phyloP scores from a whole-genome alignment of 202 grass and related monocot genomes.

The Panicum virgatum region DNA sequence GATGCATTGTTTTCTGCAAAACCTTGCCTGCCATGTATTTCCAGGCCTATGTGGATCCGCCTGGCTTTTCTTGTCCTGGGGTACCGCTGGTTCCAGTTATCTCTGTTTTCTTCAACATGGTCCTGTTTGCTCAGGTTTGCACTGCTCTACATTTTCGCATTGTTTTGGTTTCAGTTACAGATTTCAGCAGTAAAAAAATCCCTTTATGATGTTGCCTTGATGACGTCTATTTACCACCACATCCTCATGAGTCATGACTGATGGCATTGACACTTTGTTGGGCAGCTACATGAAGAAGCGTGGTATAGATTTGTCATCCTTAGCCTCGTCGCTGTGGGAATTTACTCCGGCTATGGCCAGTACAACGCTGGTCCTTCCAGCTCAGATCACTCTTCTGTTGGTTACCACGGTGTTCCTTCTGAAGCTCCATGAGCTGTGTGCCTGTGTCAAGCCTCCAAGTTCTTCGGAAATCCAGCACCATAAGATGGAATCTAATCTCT shows the following conservation, averaged over 20 bases:
- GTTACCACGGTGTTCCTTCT: conserved; percentile 61
- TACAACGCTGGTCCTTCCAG: conserved; percentile 53
- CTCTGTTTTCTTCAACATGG: conserved; percentile 95
- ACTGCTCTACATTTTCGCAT: neutral
- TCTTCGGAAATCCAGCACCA: neutral
- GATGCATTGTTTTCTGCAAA: conserved; percentile 12
- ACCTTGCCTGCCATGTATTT: conserved; percentile 32
- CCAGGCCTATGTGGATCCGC: conserved; percentile 74
- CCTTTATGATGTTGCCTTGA: neutral
- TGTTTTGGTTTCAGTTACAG: neutral
- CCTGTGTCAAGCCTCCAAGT: neutral
- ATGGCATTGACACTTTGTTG: conserved; percentile 3
- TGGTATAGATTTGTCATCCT: conserved; percentile 94
- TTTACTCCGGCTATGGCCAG: conserved; percentile 87
- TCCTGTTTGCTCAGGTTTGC: conserved; percentile 85
- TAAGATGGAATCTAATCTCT: neutral
- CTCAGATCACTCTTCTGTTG: conserved; percentile 51
- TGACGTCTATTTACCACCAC: neutral
- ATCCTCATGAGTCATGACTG: conserved; percentile 1
- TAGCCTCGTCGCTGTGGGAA: conserved; percentile 60
- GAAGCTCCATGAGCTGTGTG: conserved; percentile 54
- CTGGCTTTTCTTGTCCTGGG: conserved; percentile 87
- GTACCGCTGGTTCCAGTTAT: conserved; percentile 74
- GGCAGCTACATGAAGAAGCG: conserved; percentile 95
- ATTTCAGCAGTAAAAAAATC: neutral